Conservation (phyloP, 2,329 filamentous ascomycete species). For the Cercospora brassicicola region DNA sequence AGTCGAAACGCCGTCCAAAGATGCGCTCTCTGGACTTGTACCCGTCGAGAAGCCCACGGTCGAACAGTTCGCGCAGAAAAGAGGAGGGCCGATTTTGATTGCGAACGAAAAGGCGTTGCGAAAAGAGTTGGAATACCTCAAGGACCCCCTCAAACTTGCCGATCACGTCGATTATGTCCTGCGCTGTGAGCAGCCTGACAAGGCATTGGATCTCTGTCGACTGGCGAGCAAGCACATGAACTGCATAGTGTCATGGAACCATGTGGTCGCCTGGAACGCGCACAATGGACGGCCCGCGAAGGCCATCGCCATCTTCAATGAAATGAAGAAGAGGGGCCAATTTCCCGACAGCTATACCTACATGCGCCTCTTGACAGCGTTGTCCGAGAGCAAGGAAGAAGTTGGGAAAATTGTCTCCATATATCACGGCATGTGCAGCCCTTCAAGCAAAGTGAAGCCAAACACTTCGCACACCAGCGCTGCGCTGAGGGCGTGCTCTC, state of each 20-base stretch:
- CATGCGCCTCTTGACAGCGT: slow-evolving; percentile 76
- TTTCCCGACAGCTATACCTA: slow-evolving; percentile 80
- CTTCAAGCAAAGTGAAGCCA: slow-evolving; percentile 64
- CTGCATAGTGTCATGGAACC: slow-evolving; percentile 82
- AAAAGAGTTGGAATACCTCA: slow-evolving; percentile 62
- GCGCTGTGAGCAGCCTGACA: slow-evolving; percentile 58
- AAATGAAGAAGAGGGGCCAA: slow-evolving; percentile 96
- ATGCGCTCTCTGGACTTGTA: slow-evolving; percentile 37
- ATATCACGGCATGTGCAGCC: slow-evolving; percentile 71
- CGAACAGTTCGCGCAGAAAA: slow-evolving; percentile 1
- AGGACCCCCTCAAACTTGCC: slow-evolving; percentile 72
- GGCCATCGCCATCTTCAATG: slow-evolving; percentile 84
- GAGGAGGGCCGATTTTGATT: slow-evolving; percentile 11
- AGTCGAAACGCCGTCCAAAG: slow-evolving; percentile 7
- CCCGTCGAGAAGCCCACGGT: slow-evolving; percentile 18
- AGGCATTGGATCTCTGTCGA: slow-evolving; percentile 68
- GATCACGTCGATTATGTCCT: slow-evolving; percentile 65
- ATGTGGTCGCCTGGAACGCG: slow-evolving; percentile 72
- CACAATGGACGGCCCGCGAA: slow-evolving; percentile 58
- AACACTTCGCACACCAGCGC: slow-evolving; percentile 86
- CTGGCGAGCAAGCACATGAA: slow-evolving; percentile 65
- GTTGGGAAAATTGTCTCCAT: slow-evolving; percentile 70
- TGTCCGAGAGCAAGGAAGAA: slow-evolving; percentile 60
- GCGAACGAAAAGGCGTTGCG: slow-evolving; percentile 41
- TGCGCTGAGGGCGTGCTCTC: slow-evolving; percentile 76